Conservation (phyloP, 2,329 filamentous ascomycete genomes). For the Basipetospora chlamydospora region DNA sequence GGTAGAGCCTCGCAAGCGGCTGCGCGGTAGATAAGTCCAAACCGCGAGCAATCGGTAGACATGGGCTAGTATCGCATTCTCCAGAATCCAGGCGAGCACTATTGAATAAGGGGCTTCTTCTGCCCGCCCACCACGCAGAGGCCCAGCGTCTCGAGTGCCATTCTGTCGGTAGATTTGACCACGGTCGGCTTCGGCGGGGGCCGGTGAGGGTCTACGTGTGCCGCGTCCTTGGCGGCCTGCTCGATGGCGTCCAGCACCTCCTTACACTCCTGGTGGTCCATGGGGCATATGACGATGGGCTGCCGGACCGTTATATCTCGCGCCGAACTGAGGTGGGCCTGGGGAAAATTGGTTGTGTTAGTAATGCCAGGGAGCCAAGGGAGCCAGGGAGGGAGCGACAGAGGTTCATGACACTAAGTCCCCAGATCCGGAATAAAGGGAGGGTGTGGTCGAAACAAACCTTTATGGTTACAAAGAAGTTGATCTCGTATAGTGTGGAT, state of each 20-base stretch:
- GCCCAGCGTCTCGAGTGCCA: slow-evolving; percentile 45
- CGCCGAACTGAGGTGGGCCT: slow-evolving; percentile 81
- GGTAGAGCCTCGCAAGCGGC: too few species aligned
- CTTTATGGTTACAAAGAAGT: slow-evolving; percentile 92
- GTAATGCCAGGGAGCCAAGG: too few species aligned
- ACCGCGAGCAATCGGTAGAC: too few species aligned
- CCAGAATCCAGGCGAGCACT: not conserved
- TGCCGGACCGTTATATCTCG: slow-evolving; percentile 80
- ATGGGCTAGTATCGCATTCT: too few species aligned
- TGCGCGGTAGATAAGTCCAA: too few species aligned
- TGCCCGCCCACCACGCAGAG: slow-evolving; percentile 49
- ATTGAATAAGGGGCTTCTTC: slow-evolving; percentile 54
- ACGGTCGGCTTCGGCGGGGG: slow-evolving; percentile 78
- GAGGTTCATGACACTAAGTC: slow-evolving; percentile 2
- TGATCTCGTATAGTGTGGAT: slow-evolving; percentile 91
- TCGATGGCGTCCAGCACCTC: slow-evolving; percentile 98
- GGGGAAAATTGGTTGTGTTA: too few species aligned
- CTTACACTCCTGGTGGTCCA: slow-evolving; percentile 90
- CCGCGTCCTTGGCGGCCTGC: slow-evolving; percentile 85
- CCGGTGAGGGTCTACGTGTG: slow-evolving; percentile 72
- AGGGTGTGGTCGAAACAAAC: slow-evolving; percentile 18
- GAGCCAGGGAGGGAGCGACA: not conserved
- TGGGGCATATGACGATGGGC: slow-evolving; percentile 87
- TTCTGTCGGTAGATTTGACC: slow-evolving; percentile 60
- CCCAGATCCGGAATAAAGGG: too few species aligned